phyloP scores from a whole-genome alignment of 1,139 yeast genomes.

The Yamadazyma songkhlaensis region DNA sequence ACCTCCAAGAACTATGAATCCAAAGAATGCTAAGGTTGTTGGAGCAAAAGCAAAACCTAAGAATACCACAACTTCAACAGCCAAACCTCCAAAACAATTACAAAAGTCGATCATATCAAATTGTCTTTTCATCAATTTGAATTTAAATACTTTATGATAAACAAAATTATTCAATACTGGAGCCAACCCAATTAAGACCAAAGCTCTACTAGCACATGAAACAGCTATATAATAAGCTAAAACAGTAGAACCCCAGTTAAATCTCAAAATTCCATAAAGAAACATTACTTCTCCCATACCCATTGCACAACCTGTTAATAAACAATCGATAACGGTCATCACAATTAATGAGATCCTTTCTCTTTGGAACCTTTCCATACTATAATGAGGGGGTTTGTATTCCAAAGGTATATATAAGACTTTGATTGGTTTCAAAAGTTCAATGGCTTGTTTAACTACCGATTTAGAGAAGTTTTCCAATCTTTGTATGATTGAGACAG shows the following conservation, averaged over 20 bases:
- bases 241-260: conserved; percentile 57
- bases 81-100: conserved; percentile 23
- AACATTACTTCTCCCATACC: conserved; percentile 40
- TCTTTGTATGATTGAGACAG: neutral
- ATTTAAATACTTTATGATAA: conserved; percentile 24
- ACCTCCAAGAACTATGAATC: conserved; percentile 25
- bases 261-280: conserved; percentile 56
- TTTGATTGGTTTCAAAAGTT: conserved; percentile 43
- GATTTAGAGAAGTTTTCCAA: neutral
- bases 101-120: conserved; percentile 57
- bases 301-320: conserved; percentile 31
- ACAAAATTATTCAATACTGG: conserved; percentile 31
- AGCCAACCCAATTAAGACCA: conserved; percentile 28
- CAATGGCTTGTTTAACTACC: neutral
- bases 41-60: conserved; percentile 19
- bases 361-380: conserved; percentile 12
- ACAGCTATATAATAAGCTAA: conserved; percentile 58
- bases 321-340: conserved; percentile 42
- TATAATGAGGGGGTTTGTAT: conserved; percentile 12
- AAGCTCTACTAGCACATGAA: conserved; percentile 42
- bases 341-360: conserved; percentile 36
- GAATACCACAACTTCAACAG: conserved; percentile 40
- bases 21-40: conserved; percentile 14
- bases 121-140: conserved; percentile 35
- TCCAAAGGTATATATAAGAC: conserved; percentile 37